Evolutionary conservation across 2,329 filamentous ascomycete genomes (phyloP).

Genomic region (Colletotrichum noveboracense): DNA sequence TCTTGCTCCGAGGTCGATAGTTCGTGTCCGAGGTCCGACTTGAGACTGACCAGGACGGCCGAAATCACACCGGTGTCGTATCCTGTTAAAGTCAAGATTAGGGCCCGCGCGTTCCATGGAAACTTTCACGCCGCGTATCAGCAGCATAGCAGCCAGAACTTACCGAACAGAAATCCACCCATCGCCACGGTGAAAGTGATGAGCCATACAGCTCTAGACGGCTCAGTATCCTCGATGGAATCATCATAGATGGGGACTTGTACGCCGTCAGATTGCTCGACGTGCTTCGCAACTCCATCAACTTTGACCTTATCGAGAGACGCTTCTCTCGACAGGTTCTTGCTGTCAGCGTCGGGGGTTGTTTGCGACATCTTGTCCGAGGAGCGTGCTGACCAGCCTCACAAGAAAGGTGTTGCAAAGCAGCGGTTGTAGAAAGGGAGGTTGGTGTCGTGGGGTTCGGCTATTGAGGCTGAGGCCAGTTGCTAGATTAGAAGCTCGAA

Average conservation of each 20-base stretch:
- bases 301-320: background rate
- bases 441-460: background rate
- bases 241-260: conserved; percentile 24
- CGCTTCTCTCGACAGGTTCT: background rate
- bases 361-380: background rate
- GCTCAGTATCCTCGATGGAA: conserved; percentile 29
- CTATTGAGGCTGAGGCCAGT: background rate
- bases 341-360: background rate
- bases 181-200: conserved; percentile 31
- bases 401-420: background rate
- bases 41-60: conserved; percentile 48
- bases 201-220: conserved; percentile 29
- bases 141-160: background rate
- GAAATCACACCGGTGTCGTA: conserved; percentile 57
- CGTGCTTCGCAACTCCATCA: background rate
- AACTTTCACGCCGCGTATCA: background rate
- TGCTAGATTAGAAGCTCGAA: background rate
- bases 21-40: conserved; percentile 43
- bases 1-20: conserved; percentile 51
- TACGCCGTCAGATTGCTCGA: conserved; percentile 27
- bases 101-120: background rate
- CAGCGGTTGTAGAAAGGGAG: background rate
- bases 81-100: conserved; percentile 26
- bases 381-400: background rate
- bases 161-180: conserved; percentile 31